Conservation (phyloP, 345 rosid genomes). For the Citrus australasica region DNA sequence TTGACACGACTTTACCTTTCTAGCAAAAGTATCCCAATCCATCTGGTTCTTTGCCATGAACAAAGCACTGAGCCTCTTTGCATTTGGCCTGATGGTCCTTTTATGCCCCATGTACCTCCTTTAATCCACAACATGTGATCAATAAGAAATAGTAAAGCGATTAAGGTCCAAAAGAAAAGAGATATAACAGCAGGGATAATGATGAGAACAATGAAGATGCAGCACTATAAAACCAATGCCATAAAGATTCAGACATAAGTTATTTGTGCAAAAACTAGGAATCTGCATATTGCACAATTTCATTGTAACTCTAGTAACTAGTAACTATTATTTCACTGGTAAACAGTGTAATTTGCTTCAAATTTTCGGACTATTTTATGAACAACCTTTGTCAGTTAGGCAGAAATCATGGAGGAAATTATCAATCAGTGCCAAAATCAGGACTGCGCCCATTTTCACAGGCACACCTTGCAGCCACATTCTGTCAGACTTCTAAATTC, state of each 20-base stretch:
- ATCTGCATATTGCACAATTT: neutral
- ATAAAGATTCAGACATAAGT: neutral
- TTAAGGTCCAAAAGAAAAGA: neutral
- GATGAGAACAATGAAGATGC: neutral
- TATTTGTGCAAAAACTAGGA: neutral
- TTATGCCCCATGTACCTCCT: slow-evolving; percentile 97
- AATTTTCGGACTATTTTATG: neutral
- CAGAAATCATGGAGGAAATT: neutral
- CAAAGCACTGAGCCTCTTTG: slow-evolving; percentile 77
- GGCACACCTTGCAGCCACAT: neutral
- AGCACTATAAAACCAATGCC: neutral
- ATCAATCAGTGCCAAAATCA: neutral
- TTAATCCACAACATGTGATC: slow-evolving; percentile 10
- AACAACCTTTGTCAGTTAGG: neutral
- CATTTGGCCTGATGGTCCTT: slow-evolving; percentile 95
- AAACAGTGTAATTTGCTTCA: neutral
- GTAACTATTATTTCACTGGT: neutral
- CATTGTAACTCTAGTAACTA: neutral
- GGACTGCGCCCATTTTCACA: neutral
- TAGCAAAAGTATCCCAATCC: slow-evolving; percentile 81
- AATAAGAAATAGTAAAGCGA: slow-evolving; percentile 3
- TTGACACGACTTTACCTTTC: slow-evolving; percentile 80
- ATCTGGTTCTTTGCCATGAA: slow-evolving; percentile 62
- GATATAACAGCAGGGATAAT: neutral
- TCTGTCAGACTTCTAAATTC: neutral